phyloP scores from a whole-genome alignment of 1,139 yeast species.

The Hansenula sp. region DNA sequence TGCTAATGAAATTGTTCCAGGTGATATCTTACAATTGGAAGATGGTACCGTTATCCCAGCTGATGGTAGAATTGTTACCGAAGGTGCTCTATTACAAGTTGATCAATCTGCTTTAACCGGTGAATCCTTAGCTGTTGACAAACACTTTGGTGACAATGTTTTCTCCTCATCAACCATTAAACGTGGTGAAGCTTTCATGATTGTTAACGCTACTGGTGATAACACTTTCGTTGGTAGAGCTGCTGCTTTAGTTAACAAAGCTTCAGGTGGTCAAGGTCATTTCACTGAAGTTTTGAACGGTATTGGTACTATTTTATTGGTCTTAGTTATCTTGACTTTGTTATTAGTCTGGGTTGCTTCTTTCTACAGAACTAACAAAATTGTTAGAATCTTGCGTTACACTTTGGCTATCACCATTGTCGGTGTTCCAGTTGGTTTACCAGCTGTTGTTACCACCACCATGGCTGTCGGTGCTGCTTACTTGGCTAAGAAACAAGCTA shows the following conservation, averaged over 20 bases:
- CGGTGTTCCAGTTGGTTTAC: conserved; percentile 99
- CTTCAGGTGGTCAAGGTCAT: conserved; percentile 92
- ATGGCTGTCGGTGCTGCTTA: conserved; percentile 99
- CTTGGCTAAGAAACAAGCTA: conserved; percentile 97
- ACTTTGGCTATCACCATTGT: conserved; percentile 95
- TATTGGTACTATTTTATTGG: conserved; percentile 91
- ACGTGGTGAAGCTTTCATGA: conserved; percentile 96
- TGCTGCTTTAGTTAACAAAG: conserved; percentile 95
- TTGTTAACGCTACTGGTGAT: conserved; percentile 96
- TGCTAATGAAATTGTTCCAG: conserved; percentile 86
- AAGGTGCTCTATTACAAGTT: conserved; percentile 85
- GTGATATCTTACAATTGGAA: conserved; percentile 89
- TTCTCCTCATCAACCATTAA: conserved; percentile 95
- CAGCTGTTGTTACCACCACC: conserved; percentile 99
- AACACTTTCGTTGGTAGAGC: conserved; percentile 93
- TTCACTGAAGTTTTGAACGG: conserved; percentile 97
- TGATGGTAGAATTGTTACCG: conserved; percentile 90
- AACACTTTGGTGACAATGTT: conserved; percentile 81
- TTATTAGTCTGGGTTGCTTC: conserved; percentile 90
- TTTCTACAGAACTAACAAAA: conserved; percentile 90
- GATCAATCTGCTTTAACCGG: conserved; percentile 99
- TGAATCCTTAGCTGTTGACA: conserved; percentile 96
- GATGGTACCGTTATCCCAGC: conserved; percentile 95
- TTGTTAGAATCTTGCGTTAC: conserved; percentile 90
- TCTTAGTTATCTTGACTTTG: conserved; percentile 83